These are phyloP conservation scores for Diaporthe velutina DNA, from an alignment of 2,329 filamentous ascomycete species.

Conservation along the genomic window DNA sequence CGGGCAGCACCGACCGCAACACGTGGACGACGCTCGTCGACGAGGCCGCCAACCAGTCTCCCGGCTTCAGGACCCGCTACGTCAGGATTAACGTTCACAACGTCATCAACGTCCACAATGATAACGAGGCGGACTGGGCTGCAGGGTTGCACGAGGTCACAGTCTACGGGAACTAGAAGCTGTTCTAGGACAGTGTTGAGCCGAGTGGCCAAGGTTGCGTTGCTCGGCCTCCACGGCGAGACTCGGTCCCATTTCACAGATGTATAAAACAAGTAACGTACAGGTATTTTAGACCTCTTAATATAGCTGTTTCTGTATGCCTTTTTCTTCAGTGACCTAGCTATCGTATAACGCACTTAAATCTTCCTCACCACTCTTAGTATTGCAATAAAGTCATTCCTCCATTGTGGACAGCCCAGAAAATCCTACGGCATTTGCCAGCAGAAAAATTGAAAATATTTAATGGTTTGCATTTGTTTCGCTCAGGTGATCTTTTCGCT, in stretches of 20 bases:
- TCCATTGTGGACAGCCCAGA: neutral
- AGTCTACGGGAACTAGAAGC: constrained; percentile 1
- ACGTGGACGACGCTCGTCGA: constrained; percentile 2
- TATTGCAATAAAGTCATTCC: too few relatives aligned
- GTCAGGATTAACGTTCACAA: neutral
- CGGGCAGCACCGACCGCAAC: neutral
- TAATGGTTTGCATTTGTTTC: neutral
- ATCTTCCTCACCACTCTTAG: too few relatives aligned
- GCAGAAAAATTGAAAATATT: neutral
- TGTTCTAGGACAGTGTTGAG: neutral
- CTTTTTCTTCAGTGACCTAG: too few relatives aligned
- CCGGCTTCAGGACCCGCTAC: constrained; percentile 16
- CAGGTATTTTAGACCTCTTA: too few relatives aligned
- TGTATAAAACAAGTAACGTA: too few relatives aligned
- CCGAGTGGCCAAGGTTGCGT: neutral
- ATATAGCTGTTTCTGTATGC: too few relatives aligned
- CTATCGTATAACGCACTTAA: too few relatives aligned
- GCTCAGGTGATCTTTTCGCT: neutral
- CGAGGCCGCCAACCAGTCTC: constrained; percentile 8
- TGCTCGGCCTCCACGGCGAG: too few relatives aligned
- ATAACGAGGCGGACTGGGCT: constrained; percentile 3
- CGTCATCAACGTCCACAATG: constrained; percentile 1
- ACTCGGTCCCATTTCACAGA: too few relatives aligned
- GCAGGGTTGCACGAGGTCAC: constrained; percentile 4
- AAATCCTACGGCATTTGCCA: neutral